Conservation (phyloP, 2,329 filamentous ascomycete species). For the Lojkania enalia region DNA sequence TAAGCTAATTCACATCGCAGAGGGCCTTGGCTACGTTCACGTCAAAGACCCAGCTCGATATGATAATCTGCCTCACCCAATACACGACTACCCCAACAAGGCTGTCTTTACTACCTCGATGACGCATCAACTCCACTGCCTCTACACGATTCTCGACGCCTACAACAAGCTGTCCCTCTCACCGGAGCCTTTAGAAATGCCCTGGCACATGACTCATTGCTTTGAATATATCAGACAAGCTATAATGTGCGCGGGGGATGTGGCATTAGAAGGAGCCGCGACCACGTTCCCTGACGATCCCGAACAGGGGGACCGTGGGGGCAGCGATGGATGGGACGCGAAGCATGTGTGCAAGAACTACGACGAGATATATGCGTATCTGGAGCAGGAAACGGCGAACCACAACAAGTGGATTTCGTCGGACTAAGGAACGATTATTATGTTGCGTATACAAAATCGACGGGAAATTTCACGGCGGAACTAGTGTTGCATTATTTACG, state of each 20-base stretch:
- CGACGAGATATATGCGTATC: constrained; percentile 27
- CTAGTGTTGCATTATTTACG: too few relatives aligned
- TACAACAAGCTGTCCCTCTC: constrained; percentile 30
- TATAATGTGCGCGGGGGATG: constrained; percentile 40
- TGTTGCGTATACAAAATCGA: too few relatives aligned
- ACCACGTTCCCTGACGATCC: constrained; percentile 33
- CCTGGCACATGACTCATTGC: constrained; percentile 42
- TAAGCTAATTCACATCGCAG: constrained; percentile 15
- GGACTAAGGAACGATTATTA: too few relatives aligned
- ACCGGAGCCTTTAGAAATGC: constrained; percentile 26
- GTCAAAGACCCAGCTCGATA: constrained; percentile 26
- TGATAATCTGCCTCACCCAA: constrained; percentile 33
- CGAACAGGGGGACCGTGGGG: constrained; percentile 32
- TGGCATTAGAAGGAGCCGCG: constrained; percentile 37
- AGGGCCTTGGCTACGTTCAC: constrained; percentile 38
- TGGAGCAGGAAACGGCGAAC: constrained; percentile 32
- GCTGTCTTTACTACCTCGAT: constrained; percentile 39
- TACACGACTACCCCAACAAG: constrained; percentile 36
- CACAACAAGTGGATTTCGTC: constrained; percentile 36
- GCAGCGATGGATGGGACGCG: constrained; percentile 40
- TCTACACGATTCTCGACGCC: constrained; percentile 38
- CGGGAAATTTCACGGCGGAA: too few relatives aligned
- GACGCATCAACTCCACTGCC: constrained; percentile 41
- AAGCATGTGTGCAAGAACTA: constrained; percentile 40
- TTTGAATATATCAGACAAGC: constrained; percentile 41